Evolutionary conservation across 129 eudicot genomes (phyloP), one percentile per base, ranked within the genome.

Genomic region (Solidago caesia): DNA sequence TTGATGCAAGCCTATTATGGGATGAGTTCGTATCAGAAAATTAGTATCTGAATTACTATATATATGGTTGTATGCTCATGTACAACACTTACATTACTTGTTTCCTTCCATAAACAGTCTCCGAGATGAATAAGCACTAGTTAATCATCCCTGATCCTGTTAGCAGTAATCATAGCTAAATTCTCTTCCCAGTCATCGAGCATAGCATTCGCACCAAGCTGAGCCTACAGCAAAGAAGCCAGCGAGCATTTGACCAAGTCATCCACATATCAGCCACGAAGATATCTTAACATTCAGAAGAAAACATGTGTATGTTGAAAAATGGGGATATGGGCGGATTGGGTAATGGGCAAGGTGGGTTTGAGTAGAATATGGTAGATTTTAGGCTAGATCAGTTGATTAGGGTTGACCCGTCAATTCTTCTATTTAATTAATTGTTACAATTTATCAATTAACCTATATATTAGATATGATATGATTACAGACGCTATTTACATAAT

Each of bases 41-140:
- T 48, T 55, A 64, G 45, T 29, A 62, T 62, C 29, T 21, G 21
- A 21, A 21, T 21, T 0, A 42, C 48, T 56, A 33, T 77, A 77
- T 68, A 44, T 68, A 14, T 76, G 44, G 25, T 25, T 68, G 64
- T 57, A 79, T 27, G 8, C 48, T 73, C 6, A 60, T 49, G 55
- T 75, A 51, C 67, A 64, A 13, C 27, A 79, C 96, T 73, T 88
- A 94, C 99, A 83, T 94, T 89, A 81, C 85, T 85, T 79, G 87
- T 90, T 56, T 91, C 97, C 82, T 88, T 94, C 97, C 96, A 90
- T 64, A 94, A 82, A 81, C 96, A 83, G 83, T 94, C 97, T 76
- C 97, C 97, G 26, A 94, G 94, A 84, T 94, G 96, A 64, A 86
- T 83, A 76, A 94, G 96, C 84, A 94, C 99, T 72, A 94, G 92